Percentiles rank a stretch among this genome's conserved stretches.
phyloP scores from a whole-genome alignment of 805 yeast species.

The Suhomyces tanzawaensis region DNA sequence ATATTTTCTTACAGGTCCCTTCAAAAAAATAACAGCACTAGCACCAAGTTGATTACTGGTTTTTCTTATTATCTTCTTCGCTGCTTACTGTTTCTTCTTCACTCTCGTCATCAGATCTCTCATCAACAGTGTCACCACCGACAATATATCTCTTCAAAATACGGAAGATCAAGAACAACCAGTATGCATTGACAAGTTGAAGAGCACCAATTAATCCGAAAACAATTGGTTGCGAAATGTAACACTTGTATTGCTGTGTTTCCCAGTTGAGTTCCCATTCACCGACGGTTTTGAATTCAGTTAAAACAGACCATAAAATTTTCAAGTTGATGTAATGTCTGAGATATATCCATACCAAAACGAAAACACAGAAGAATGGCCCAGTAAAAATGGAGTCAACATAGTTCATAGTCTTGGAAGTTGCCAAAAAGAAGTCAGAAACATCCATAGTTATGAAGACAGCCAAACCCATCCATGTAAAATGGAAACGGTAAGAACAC shows the following conservation, averaged over 20 bases:
- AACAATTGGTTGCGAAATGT: constrained; percentile 90
- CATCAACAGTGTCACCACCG: constrained; percentile 67
- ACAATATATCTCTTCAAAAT: constrained; percentile 65
- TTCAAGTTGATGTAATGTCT: constrained; percentile 83
- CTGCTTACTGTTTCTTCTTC: constrained; percentile 32
- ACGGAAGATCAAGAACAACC: constrained; percentile 82
- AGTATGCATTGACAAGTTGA: constrained; percentile 82
- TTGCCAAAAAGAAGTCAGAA: constrained; percentile 83
- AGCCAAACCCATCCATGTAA: constrained; percentile 92
- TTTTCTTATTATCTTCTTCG: constrained; percentile 22
- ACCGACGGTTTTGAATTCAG: constrained; percentile 86
- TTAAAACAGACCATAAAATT: constrained; percentile 79
- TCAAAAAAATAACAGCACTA: too few species aligned
- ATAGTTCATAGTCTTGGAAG: constrained; percentile 85
- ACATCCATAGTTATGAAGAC: constrained; percentile 95
- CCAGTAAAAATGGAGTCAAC: constrained; percentile 63
- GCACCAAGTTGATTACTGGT: constrained; percentile 8
- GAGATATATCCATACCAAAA: constrained; percentile 76
- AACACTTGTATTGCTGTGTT: constrained; percentile 93
- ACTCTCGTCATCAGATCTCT: constrained; percentile 82
- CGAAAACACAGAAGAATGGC: constrained; percentile 68
- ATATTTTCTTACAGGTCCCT: too few species aligned
- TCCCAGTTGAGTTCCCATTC: constrained; percentile 77
- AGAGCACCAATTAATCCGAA: constrained; percentile 73
- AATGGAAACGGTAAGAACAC: constrained; percentile 88